These are phyloP conservation scores for Solanum microdontum DNA, from an alignment of 257 asterid species.

Conservation along the genomic window DNA sequence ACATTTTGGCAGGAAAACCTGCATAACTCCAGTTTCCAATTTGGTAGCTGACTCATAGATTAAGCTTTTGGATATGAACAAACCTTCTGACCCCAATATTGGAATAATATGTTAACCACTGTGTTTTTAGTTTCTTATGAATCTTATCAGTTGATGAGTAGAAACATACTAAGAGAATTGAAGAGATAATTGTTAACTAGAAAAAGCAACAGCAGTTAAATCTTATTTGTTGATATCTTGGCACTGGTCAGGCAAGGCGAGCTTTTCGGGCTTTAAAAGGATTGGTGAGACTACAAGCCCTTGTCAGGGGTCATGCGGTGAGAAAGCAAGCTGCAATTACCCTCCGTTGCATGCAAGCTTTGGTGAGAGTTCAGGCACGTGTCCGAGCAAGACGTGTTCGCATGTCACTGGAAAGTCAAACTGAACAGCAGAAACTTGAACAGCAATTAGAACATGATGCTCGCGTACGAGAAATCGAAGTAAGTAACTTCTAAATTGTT, in stretches of 20 bases:
- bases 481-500: slow-evolving; percentile 19
- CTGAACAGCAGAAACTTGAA: slow-evolving; percentile 59
- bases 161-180: background rate
- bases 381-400: slow-evolving; percentile 97
- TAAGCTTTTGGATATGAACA: background rate
- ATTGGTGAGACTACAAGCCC: slow-evolving; percentile 97
- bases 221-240: background rate
- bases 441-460: slow-evolving; percentile 69
- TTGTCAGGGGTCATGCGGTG: slow-evolving; percentile 97
- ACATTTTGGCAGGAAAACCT: background rate
- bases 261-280: slow-evolving; percentile 97
- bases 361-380: slow-evolving; percentile 97
- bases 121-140: background rate
- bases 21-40: background rate
- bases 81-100: background rate
- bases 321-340: slow-evolving; percentile 95
- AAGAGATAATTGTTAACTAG: background rate
- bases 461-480: slow-evolving; percentile 85
- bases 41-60: background rate
- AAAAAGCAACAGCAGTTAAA: background rate
- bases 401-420: slow-evolving; percentile 74
- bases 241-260: slow-evolving; percentile 70
- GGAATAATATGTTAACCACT: background rate
- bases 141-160: background rate
- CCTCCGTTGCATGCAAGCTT: slow-evolving; percentile 98